phyloP scores from a whole-genome alignment of 495 filamentous ascomycete species.

The Arthonia radiata region DNA sequence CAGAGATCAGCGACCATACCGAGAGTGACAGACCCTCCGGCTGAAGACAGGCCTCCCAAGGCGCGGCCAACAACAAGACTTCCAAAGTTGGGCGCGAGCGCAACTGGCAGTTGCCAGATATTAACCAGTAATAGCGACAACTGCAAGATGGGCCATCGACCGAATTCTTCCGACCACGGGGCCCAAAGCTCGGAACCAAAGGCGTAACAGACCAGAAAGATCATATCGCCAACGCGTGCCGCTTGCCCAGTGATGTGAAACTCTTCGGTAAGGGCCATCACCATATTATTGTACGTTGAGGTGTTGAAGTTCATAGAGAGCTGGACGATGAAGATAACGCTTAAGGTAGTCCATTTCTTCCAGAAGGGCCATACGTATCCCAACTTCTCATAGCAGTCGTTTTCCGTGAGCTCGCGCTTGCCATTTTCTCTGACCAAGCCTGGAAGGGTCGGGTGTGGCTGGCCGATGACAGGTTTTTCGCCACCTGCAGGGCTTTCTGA shows the following conservation, averaged over 20 bases:
- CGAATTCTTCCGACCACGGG: conserved; percentile 57
- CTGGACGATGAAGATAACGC: conserved; percentile 50
- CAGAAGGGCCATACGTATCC: conserved; percentile 36
- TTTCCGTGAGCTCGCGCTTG: conserved; percentile 34
- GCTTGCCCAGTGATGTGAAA: conserved; percentile 39
- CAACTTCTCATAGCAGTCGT: conserved; percentile 37
- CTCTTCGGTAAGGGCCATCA: conserved; percentile 31
- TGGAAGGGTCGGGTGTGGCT: too few relatives aligned
- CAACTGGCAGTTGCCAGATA: conserved; percentile 49
- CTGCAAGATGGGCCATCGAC: conserved; percentile 51
- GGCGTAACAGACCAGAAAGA: conserved; percentile 50
- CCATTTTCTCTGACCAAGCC: conserved; percentile 16
- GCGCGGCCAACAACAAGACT: conserved; percentile 39
- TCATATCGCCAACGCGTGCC: conserved; percentile 37
- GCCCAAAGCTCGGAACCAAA: conserved; percentile 71
- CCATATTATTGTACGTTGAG: conserved; percentile 41
- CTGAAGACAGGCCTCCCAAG: conserved; percentile 45
- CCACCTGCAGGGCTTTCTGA: too few relatives aligned
- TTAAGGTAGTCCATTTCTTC: conserved; percentile 57
- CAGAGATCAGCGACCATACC: conserved; percentile 69
- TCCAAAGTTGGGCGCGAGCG: conserved; percentile 40
- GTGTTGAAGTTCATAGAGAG: conserved; percentile 76
- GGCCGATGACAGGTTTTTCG: too few relatives aligned
- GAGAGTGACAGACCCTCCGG: conserved; percentile 57
- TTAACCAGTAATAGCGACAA: conserved; percentile 45